Conservation (phyloP, 2,329 filamentous ascomycete species). For the Blastomyces parvus region DNA sequence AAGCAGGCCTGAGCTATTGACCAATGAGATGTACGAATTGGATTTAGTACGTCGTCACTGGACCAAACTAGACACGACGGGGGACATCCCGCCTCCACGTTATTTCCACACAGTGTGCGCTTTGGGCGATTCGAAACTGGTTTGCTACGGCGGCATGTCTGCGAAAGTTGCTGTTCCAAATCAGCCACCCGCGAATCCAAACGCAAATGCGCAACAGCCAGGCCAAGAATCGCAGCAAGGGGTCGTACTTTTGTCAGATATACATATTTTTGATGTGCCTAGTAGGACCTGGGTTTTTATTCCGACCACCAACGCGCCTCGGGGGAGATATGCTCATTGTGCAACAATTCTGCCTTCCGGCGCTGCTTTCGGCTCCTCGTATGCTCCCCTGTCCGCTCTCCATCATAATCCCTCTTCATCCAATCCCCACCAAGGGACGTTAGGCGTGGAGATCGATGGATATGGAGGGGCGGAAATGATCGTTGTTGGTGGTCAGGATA, state of each 20-base stretch:
- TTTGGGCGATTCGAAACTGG: conserved; percentile 87
- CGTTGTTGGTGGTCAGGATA: conserved; percentile 91
- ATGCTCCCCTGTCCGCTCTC: conserved; percentile 73
- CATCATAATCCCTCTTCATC: conserved; percentile 76
- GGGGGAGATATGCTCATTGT: conserved; percentile 94
- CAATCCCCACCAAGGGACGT: conserved; percentile 77
- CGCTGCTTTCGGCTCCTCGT: conserved; percentile 73
- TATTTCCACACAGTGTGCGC: conserved; percentile 97
- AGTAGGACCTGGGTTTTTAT: conserved; percentile 79
- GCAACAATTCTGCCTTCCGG: conserved; percentile 85
- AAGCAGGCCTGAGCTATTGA: conserved; percentile 65
- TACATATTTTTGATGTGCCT: conserved; percentile 85
- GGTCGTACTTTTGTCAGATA: conserved; percentile 94
- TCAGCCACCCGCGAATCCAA: conserved; percentile 35
- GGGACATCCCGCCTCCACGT: conserved; percentile 78
- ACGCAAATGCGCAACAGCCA: conserved; percentile 31
- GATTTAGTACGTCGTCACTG: conserved; percentile 87
- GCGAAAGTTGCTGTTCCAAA: conserved; percentile 49
- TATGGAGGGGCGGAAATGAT: conserved; percentile 93
- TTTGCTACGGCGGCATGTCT: conserved; percentile 98
- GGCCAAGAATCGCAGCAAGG: conserved; percentile 63
- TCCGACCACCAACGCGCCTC: conserved; percentile 67
- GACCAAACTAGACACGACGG: conserved; percentile 75
- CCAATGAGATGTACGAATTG: conserved; percentile 84
- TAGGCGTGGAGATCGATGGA: conserved; percentile 83